A percentile compares a stretch with the other conserved stretches of the same genome.
phyloP scores from a whole-genome alignment of 2,329 filamentous ascomycete species.

The Fusarium sp. region DNA sequence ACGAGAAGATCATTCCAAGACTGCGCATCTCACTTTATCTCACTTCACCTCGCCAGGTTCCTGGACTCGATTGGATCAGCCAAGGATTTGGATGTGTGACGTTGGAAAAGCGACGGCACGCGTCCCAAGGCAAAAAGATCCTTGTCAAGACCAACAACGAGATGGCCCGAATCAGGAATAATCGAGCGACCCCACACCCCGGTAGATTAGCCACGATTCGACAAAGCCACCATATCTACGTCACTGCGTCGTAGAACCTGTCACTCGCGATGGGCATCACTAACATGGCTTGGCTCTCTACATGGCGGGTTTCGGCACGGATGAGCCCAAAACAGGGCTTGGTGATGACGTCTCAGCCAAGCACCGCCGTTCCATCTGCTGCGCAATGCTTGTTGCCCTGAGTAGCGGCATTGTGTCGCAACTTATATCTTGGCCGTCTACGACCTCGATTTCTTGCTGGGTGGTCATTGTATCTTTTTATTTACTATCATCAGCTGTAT shows the following conservation, averaged over 20 bases:
- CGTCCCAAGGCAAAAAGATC: neutral
- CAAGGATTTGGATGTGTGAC: slow-evolving; percentile 37
- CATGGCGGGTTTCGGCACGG: slow-evolving; percentile 31
- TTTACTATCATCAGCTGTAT: slow-evolving; percentile 3
- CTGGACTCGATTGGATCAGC: slow-evolving; percentile 21
- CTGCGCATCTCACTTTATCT: neutral
- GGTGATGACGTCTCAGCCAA: slow-evolving; percentile 43
- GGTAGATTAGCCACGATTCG: slow-evolving; percentile 37
- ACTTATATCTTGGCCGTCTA: slow-evolving; percentile 21
- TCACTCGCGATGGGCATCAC: slow-evolving; percentile 31
- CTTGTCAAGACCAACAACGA: slow-evolving; percentile 10
- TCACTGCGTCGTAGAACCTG: slow-evolving; percentile 35
- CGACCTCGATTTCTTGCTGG: slow-evolving; percentile 3
- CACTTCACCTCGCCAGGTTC: neutral
- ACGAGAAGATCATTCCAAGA: slow-evolving; percentile 22
- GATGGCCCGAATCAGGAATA: slow-evolving; percentile 39
- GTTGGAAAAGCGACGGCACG: slow-evolving; percentile 7
- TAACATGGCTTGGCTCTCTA: slow-evolving; percentile 25
- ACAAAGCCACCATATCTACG: slow-evolving; percentile 43
- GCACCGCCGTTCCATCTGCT: slow-evolving; percentile 26
- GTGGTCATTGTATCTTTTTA: slow-evolving; percentile 15
- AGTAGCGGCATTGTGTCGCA: slow-evolving; percentile 10
- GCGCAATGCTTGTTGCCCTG: slow-evolving; percentile 25
- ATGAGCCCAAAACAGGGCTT: slow-evolving; percentile 25
- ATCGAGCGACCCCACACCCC: slow-evolving; percentile 31